phyloP scores from a whole-genome alignment of 176 grass and related monocot genomes.

The Aegilops tauschii region DNA sequence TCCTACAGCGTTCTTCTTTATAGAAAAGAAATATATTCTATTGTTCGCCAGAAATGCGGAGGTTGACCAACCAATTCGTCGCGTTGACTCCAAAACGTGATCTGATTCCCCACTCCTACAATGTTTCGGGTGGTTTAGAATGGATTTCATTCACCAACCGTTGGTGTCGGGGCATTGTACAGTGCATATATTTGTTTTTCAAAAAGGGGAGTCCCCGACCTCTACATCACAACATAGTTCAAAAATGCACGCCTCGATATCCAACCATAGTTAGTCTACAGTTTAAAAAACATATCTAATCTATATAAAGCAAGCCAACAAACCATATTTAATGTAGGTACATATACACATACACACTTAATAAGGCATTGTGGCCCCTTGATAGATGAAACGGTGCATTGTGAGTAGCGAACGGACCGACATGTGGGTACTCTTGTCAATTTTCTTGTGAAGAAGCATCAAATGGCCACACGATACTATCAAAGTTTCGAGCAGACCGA shows the following conservation, averaged over 20 bases:
- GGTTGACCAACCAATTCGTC: background rate
- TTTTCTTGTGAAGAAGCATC: slow-evolving; percentile 21
- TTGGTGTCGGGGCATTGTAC: background rate
- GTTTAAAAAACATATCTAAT: no score
- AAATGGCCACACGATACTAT: background rate
- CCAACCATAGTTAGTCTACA: no score
- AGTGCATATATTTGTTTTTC: background rate
- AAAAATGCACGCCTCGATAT: no score
- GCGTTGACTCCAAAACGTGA: slow-evolving; percentile 23
- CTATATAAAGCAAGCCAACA: no score
- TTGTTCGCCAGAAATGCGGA: slow-evolving; percentile 1
- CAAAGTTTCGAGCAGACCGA: background rate
- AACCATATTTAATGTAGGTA: no score
- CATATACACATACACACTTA: no score
- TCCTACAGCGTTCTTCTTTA: background rate
- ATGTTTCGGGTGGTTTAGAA: slow-evolving; percentile 8
- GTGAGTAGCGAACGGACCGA: background rate
- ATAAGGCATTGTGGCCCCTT: no score
- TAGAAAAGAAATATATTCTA: background rate
- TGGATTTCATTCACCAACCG: background rate
- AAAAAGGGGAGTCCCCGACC: no score
- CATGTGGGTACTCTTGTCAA: background rate
- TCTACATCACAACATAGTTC: no score
- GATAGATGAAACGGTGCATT: background rate
- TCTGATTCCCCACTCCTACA: slow-evolving; percentile 6